Conservation (phyloP, 371 early-diverging fungal genomes). For the Saksenaea oblongispora region DNA sequence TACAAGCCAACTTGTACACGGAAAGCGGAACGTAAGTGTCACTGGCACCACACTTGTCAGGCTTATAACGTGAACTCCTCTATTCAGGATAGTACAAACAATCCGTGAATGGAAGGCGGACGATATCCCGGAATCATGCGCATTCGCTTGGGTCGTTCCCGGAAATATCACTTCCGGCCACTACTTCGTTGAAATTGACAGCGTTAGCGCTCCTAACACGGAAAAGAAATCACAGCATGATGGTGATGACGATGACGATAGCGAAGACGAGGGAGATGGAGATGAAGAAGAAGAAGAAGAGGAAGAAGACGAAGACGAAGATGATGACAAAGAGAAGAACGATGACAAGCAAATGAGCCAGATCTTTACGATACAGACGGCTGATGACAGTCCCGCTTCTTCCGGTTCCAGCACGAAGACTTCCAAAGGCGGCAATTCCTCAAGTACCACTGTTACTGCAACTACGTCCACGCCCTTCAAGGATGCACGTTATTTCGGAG, state of each 20-base stretch:
- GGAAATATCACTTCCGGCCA: slow-evolving; percentile 5
- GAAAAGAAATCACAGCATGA: not conserved
- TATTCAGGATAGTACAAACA: slow-evolving; percentile 9
- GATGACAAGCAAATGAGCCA: not conserved
- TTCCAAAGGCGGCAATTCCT: too few species aligned
- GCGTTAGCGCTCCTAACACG: not conserved
- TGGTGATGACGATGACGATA: not conserved
- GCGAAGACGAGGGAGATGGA: slow-evolving; percentile 7
- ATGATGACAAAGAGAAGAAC: not conserved
- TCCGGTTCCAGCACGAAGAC: not conserved
- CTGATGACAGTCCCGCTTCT: not conserved
- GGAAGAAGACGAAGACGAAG: slow-evolving; percentile 6
- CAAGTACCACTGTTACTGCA: too few species aligned
- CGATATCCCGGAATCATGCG: slow-evolving; percentile 14
- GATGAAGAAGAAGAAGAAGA: slow-evolving; percentile 2
- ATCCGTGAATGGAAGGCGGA: slow-evolving; percentile 12
- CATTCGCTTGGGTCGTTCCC: slow-evolving; percentile 15
- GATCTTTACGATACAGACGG: not conserved
- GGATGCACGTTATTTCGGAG: too few species aligned
- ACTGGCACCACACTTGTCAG: not conserved
- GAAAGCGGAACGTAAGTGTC: slow-evolving; percentile 5
- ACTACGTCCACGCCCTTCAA: too few species aligned
- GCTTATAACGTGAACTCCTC: not conserved
- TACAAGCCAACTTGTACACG: slow-evolving; percentile 18
- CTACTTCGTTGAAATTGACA: slow-evolving; percentile 10